Evolutionary conservation across 75 land plant genomes (phyloP).

Genomic region (Cupressus sempervirens): DNA sequence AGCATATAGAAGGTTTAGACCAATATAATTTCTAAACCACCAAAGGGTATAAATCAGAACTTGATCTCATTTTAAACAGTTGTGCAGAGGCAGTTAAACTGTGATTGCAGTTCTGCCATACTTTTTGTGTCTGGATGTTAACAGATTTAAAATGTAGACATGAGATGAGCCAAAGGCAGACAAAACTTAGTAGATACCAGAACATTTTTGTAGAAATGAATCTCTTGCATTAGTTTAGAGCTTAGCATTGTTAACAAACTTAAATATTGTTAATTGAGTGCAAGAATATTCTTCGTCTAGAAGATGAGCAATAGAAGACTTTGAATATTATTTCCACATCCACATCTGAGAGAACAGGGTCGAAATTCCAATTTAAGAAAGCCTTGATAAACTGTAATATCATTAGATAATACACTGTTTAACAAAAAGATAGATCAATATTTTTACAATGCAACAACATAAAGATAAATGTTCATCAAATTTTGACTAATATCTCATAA

Average conservation of each 20-base stretch:
- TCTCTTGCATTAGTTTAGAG: not conserved
- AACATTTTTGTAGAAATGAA: not conserved
- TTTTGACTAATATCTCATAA: too few relatives aligned
- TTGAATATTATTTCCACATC: not conserved
- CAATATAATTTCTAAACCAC: not conserved
- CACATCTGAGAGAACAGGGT: not conserved
- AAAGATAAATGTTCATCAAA: too few relatives aligned
- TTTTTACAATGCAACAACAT: too few relatives aligned
- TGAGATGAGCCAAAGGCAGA: not conserved
- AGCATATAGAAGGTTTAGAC: not conserved
- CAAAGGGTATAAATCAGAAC: not conserved
- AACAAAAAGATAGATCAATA: not conserved
- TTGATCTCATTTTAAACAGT: not conserved
- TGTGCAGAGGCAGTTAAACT: not conserved
- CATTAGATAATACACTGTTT: not conserved
- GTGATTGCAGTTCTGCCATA: not conserved
- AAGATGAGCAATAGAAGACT: not conserved
- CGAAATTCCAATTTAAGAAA: not conserved
- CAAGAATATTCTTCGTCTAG: not conserved
- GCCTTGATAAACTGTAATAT: not conserved
- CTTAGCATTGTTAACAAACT: not conserved
- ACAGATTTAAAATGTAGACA: not conserved
- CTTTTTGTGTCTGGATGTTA: not conserved
- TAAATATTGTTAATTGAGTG: not conserved
- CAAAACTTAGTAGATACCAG: not conserved